These are phyloP conservation scores for Umbelopsis sp. DNA, from an alignment of 371 early-diverging fungal species.

Conservation along the genomic window DNA sequence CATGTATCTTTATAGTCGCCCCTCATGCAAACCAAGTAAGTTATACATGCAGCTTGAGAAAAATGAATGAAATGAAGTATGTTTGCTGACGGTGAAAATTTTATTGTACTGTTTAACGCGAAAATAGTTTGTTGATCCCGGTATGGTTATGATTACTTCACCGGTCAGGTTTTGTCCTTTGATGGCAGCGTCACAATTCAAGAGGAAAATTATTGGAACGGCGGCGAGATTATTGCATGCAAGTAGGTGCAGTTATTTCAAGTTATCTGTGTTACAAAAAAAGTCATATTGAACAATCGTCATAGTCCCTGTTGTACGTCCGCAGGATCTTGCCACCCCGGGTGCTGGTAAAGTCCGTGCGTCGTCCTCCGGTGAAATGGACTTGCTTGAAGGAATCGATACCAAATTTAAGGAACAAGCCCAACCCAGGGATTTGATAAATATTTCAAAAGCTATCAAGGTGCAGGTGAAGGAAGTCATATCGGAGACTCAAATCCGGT, in stretches of 20 bases:
- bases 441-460: conserved; percentile 46
- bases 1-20: conserved; percentile 83
- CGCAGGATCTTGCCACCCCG: conserved; percentile 73
- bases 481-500: conserved; percentile 66
- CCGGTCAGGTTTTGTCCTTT: conserved; percentile 73
- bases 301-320: conserved; percentile 78
- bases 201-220: conserved; percentile 70
- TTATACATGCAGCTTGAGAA: not conserved
- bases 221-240: conserved; percentile 63
- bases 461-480: conserved; percentile 63
- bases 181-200: conserved; percentile 75
- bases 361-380: conserved; percentile 24
- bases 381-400: conserved; percentile 32
- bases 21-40: conserved; percentile 87
- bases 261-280: not conserved
- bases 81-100: not conserved
- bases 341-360: conserved; percentile 61
- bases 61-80: not conserved
- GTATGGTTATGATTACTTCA: conserved; percentile 74
- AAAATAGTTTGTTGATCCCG: conserved; percentile 73
- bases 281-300: not conserved
- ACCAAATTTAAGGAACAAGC: conserved; percentile 66
- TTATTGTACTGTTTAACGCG: not conserved
- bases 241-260: conserved; percentile 33
- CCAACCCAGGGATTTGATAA: conserved; percentile 52